These are phyloP conservation scores for Kurtzmaniella fragi DNA, from an alignment of 805 yeast species.

Conservation along the genomic window DNA sequence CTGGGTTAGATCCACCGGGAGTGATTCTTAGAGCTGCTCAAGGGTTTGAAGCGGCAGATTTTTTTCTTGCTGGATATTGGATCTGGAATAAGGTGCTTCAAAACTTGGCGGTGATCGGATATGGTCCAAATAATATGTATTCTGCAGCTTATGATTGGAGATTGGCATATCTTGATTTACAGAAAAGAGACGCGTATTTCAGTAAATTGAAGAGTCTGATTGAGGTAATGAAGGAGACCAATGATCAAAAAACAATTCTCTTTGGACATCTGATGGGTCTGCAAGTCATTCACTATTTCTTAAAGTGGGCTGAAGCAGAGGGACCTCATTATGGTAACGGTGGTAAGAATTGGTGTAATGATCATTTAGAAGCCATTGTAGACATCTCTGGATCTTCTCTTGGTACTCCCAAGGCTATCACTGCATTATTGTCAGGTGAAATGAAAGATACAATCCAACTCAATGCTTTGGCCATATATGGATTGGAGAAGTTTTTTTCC, in stretches of 20 bases:
- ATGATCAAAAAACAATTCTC: constrained; percentile 66
- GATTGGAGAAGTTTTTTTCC: constrained; percentile 89
- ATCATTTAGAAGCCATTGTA: constrained; percentile 71
- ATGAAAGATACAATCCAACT: constrained; percentile 97
- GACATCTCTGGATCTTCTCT: constrained; percentile 86
- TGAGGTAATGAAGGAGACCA: constrained; percentile 50
- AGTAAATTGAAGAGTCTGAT: constrained; percentile 67
- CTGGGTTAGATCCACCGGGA: constrained; percentile 89
- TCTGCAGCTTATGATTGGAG: constrained; percentile 98
- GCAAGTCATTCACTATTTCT: constrained; percentile 79
- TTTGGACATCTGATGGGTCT: constrained; percentile 97
- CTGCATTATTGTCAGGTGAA: constrained; percentile 93
- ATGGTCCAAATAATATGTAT: constrained; percentile 84
- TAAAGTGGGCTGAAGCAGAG: constrained; percentile 94
- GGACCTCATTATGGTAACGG: constrained; percentile 85
- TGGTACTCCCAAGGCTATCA: constrained; percentile 93
- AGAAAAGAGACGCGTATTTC: constrained; percentile 82
- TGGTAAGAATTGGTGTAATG: constrained; percentile 85
- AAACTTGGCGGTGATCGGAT: constrained; percentile 89
- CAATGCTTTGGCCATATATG: constrained; percentile 89
- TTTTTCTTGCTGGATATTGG: constrained; percentile 97
- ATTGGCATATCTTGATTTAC: constrained; percentile 82
- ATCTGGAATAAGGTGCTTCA: constrained; percentile 96
- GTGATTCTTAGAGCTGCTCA: constrained; percentile 83
- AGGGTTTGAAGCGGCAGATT: constrained; percentile 96